Conservation (phyloP, 352 stramenopile species). For the Pythium monospermum region DNA sequence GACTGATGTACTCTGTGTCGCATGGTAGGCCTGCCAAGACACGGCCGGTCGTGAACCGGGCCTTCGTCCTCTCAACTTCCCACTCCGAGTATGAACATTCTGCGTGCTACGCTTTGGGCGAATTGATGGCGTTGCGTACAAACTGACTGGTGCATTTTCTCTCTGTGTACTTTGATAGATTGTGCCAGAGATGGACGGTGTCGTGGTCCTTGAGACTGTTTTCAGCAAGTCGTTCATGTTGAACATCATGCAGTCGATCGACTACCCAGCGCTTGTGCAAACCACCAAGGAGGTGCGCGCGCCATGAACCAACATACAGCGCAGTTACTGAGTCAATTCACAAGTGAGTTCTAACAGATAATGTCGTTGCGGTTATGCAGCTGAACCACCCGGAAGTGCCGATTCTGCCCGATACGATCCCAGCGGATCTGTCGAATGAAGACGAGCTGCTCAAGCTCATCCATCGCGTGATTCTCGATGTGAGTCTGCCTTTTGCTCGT, state of each 20-base stretch:
- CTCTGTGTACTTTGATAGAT: slow-evolving; percentile 35
- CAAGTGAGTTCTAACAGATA: not conserved
- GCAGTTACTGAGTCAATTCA: not conserved
- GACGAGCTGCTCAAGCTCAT: slow-evolving; percentile 73
- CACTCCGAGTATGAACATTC: slow-evolving; percentile 40
- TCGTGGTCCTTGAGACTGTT: slow-evolving; percentile 73
- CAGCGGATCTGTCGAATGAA: slow-evolving; percentile 43
- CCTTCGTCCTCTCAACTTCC: slow-evolving; percentile 70
- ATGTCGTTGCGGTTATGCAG: slow-evolving; percentile 21
- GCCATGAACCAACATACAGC: not conserved
- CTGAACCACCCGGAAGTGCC: slow-evolving; percentile 78
- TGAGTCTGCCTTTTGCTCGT: slow-evolving; percentile 37
- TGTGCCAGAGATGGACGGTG: slow-evolving; percentile 67
- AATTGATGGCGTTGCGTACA: too few relatives aligned
- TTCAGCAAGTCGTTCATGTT: slow-evolving; percentile 84
- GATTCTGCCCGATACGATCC: slow-evolving; percentile 59
- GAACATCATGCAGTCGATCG: slow-evolving; percentile 84
- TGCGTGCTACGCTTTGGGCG: too few relatives aligned
- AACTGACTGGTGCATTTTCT: not conserved
- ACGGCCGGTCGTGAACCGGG: slow-evolving; percentile 59
- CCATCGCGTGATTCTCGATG: slow-evolving; percentile 77
- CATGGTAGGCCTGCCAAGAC: slow-evolving; percentile 57
- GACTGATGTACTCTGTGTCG: not conserved
- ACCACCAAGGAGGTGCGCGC: slow-evolving; percentile 65
- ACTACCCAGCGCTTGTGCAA: slow-evolving; percentile 68